Conservation (phyloP, 768 basidiomycete genomes). For the Strobilomyces dryophilus region DNA sequence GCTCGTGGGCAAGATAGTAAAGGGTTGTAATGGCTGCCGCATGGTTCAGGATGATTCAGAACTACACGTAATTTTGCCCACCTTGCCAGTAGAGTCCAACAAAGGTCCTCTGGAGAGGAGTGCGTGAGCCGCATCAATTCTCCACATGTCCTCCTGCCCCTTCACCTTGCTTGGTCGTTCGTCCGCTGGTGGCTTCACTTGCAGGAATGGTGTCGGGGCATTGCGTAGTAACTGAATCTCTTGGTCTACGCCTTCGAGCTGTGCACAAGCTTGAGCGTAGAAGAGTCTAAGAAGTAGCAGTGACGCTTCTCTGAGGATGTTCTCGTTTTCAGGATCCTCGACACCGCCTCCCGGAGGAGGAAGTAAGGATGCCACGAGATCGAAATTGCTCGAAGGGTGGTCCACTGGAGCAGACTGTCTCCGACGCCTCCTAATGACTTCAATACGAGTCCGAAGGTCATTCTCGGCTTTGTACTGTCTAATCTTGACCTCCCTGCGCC, state of each 20-base stretch:
- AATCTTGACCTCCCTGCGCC: constrained; percentile 84
- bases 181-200: constrained; percentile 27
- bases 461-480: constrained; percentile 87
- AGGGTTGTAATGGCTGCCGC: constrained; percentile 78
- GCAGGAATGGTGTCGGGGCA: constrained; percentile 42
- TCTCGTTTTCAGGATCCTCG: constrained; percentile 57
- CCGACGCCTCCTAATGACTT: constrained; percentile 55
- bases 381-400: constrained; percentile 47
- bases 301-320: constrained; percentile 60
- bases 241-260: constrained; percentile 63
- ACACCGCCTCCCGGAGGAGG: constrained; percentile 38
- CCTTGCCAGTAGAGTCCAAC: constrained; percentile 74
- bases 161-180: constrained; percentile 38
- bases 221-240: constrained; percentile 66
- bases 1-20: constrained; percentile 83
- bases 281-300: constrained; percentile 70
- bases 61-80: constrained; percentile 28
- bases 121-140: constrained; percentile 54
- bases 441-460: constrained; percentile 64
- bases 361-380: constrained; percentile 62
- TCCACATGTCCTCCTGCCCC: constrained; percentile 63
- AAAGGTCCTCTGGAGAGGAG: constrained; percentile 55
- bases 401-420: constrained; percentile 35
- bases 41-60: constrained; percentile 5
- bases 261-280: constrained; percentile 64